phyloP scores from a whole-genome alignment of 208 protist genomes.

The Acanthamoeba royreba region DNA sequence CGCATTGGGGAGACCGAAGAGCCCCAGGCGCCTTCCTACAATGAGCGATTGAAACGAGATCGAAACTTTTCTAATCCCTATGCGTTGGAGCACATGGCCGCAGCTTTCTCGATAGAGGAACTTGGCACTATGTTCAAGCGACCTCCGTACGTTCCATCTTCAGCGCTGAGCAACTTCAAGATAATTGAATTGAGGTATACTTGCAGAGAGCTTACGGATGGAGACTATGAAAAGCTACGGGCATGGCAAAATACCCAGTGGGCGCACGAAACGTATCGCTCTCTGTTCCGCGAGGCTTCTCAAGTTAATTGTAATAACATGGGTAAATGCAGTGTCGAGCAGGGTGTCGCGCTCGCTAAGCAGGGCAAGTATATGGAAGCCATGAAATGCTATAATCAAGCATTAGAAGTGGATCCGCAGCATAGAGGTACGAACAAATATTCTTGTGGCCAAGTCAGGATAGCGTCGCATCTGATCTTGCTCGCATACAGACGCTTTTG shows the following conservation, averaged over 20 bases:
- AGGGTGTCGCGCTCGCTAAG: constrained; percentile 31
- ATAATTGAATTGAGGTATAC: not conserved
- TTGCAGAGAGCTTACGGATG: not conserved
- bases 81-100: not conserved
- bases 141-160: not conserved
- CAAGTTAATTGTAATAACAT: not conserved
- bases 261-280: constrained; percentile 39
- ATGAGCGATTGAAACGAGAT: not conserved
- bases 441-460: not conserved
- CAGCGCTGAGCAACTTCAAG: not conserved
- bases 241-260: constrained; percentile 33
- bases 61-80: not conserved
- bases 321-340: not conserved
- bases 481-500: constrained; percentile 1
- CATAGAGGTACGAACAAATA: not conserved
- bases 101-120: not conserved
- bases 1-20: not conserved
- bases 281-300: not conserved
- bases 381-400: constrained; percentile 45
- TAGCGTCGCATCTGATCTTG: not conserved
- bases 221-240: constrained; percentile 27
- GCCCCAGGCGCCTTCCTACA: not conserved
- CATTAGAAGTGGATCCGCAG: constrained; percentile 9
- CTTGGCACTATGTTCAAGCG: not conserved
- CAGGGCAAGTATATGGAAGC: constrained; percentile 5